Evolutionary conservation across 225 moss, liverwort and hornwort species (phyloP), one percentile per base, ranked within the genome.

Genomic region (Climacium dendroides): DNA sequence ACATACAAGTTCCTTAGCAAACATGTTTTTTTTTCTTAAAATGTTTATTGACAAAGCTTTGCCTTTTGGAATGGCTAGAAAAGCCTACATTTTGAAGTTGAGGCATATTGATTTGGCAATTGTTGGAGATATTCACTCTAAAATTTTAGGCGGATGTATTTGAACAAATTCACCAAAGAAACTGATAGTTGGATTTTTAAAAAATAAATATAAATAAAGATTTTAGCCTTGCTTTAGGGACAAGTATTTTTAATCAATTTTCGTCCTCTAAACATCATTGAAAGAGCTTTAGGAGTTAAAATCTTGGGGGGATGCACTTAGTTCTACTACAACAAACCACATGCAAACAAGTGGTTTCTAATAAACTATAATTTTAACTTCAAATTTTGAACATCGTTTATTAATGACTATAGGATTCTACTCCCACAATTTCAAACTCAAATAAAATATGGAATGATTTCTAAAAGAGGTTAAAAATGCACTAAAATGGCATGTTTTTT

Each of bases 231-330:
- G 13, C 23, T 66, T 19, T n/a, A 20, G 6, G 20, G 6, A n/a
- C 3, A 3, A 66, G n/a, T 22, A 6, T 22, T 37, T 7, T 66
- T 7, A 67, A 67, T 4, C 23, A 23, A 67, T 67, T 41, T 70
- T 70, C 15, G 41, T 41, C 3, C 8, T 41, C 4, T 25, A 70
- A 39, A 70, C 8, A 25, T 39, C 69, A n/a, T n/a, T n/a, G n/a
- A 70, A 70, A 63, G 63, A 63, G 41, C 8, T 41, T 25, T 0
- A 66, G 13, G 0, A 1, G 0, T 39, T n/a, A n/a, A n/a, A n/a
- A n/a, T n/a, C n/a, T n/a, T n/a, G n/a, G n/a, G n/a, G n/a, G n/a
- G n/a, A n/a, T n/a, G n/a, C n/a, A n/a, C n/a, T n/a, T n/a, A n/a
- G n/a, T n/a, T n/a, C n/a, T n/a, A n/a, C n/a, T n/a, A n/a, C n/a